Evolutionary conservation across 768 basidiomycete species (phyloP).

Genomic region (Tylopilus cervinicoccineus): DNA sequence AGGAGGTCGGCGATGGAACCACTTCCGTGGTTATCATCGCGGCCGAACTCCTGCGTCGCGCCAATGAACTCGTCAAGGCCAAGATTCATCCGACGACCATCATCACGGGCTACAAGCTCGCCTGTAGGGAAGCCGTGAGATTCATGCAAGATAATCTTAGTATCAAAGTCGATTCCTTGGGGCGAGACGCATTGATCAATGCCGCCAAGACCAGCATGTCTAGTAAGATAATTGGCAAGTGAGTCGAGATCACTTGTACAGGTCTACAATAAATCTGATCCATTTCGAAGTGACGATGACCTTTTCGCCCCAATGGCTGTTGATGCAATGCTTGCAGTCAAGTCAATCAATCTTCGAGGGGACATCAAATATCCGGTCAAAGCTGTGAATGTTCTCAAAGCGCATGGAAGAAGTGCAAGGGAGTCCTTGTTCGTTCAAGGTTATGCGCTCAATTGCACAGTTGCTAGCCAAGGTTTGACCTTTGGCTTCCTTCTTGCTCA

Average conservation of each 20-base stretch:
- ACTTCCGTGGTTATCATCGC: slow-evolving; percentile 98
- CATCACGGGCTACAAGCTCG: slow-evolving; percentile 96
- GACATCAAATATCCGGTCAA: slow-evolving; percentile 99
- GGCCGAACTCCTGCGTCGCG: slow-evolving; percentile 92
- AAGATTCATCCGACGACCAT: slow-evolving; percentile 99
- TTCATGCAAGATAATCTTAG: slow-evolving; percentile 98
- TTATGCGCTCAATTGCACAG: slow-evolving; percentile 97
- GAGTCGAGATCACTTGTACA: slow-evolving; percentile 33
- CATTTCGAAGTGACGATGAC: slow-evolving; percentile 77
- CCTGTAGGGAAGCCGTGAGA: slow-evolving; percentile 94
- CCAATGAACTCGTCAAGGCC: slow-evolving; percentile 96
- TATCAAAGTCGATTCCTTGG: slow-evolving; percentile 90
- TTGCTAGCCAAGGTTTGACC: slow-evolving; percentile 92
- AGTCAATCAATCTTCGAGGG: slow-evolving; percentile 87
- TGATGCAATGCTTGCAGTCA: slow-evolving; percentile 97
- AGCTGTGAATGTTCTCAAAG: slow-evolving; percentile 97
- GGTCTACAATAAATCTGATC: slow-evolving; percentile 1
- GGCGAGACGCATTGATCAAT: slow-evolving; percentile 88
- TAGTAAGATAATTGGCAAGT: slow-evolving; percentile 98
- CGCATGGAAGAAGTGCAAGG: slow-evolving; percentile 92
- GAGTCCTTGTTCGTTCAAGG: slow-evolving; percentile 95
- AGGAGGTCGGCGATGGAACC: slow-evolving; percentile 98
- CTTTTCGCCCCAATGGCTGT: slow-evolving; percentile 98
- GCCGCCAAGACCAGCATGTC: slow-evolving; percentile 98
- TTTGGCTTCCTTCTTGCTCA: not conserved